These are phyloP conservation scores for Malus hybrid DNA, from an alignment of 331 rosid species.

Conservation along the genomic window DNA sequence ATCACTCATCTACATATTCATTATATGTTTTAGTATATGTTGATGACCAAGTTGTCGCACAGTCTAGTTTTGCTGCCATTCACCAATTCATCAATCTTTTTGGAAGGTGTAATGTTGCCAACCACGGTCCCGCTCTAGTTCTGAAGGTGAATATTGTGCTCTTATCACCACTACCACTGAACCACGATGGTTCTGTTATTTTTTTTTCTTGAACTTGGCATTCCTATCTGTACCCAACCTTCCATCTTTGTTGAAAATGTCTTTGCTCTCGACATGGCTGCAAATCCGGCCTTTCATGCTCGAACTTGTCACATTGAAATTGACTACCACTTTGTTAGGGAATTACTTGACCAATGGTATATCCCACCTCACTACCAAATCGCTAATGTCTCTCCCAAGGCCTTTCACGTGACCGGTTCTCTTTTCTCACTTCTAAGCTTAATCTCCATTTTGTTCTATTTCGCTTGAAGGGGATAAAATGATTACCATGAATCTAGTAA, in stretches of 20 bases:
- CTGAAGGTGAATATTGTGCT: not conserved
- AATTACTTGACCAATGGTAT: not conserved
- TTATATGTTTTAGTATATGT: no score
- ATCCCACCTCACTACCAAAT: not conserved
- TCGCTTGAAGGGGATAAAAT: no score
- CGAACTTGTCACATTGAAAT: not conserved
- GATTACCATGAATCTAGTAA: no score
- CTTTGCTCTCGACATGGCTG: no score
- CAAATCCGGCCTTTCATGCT: not conserved
- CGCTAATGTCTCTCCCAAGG: not conserved
- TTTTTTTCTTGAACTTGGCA: not conserved
- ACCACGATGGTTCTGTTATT: not conserved
- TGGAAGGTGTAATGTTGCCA: no score
- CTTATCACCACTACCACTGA: not conserved
- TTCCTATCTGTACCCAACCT: not conserved
- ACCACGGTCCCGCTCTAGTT: not conserved
- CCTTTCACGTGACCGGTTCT: not conserved
- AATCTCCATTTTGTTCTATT: no score
- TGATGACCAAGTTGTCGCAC: no score
- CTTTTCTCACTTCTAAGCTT: not conserved
- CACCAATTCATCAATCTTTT: no score
- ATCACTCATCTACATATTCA: no score
- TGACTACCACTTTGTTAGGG: not conserved
- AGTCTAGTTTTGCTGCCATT: no score
- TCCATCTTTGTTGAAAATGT: no score